Percentiles rank a stretch among this genome's conserved stretches.
phyloP scores from a whole-genome alignment of 2,329 filamentous ascomycete genomes.

The Pestalotiopsis sp. region DNA sequence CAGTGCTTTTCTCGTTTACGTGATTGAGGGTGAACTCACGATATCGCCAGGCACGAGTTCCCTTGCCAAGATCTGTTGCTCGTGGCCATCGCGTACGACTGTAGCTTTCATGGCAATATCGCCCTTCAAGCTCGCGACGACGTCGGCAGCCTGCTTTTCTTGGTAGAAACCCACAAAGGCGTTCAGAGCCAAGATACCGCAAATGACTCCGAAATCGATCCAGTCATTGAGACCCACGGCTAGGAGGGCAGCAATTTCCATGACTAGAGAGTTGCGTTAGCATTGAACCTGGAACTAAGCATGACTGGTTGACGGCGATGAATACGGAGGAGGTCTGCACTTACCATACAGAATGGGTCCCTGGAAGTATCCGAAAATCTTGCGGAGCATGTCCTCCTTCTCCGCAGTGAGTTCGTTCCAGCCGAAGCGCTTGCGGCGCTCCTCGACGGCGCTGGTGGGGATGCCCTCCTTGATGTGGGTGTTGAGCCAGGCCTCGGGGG shows the following conservation, averaged over 20 bases:
- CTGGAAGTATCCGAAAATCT: conserved; percentile 73
- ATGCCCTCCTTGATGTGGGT: conserved; percentile 68
- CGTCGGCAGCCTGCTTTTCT: conserved; percentile 79
- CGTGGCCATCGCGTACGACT: conserved; percentile 68
- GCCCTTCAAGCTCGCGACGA: conserved; percentile 74
- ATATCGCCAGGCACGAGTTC: conserved; percentile 77
- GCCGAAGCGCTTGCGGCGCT: conserved; percentile 64
- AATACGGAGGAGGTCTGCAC: conserved; percentile 28
- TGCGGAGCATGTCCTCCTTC: conserved; percentile 71
- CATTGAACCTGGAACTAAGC: background rate
- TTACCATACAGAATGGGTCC: conserved; percentile 74
- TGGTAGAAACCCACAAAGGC: conserved; percentile 80
- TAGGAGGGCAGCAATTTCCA: conserved; percentile 76
- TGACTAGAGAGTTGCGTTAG: conserved; percentile 50
- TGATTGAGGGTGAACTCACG: too few relatives aligned
- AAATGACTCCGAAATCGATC: conserved; percentile 79
- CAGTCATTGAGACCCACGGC: conserved; percentile 75
- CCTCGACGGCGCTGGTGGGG: conserved; percentile 55
- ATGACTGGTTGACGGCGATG: conserved; percentile 25
- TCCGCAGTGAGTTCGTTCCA: conserved; percentile 72
- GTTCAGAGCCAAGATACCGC: conserved; percentile 75
- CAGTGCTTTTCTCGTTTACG: too few relatives aligned
- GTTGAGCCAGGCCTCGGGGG: conserved; percentile 66
- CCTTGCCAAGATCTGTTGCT: conserved; percentile 71
- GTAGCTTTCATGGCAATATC: conserved; percentile 76